These are phyloP conservation scores for Tricholoma furcatifolium DNA, from an alignment of 768 basidiomycete species.

Conservation along the genomic window DNA sequence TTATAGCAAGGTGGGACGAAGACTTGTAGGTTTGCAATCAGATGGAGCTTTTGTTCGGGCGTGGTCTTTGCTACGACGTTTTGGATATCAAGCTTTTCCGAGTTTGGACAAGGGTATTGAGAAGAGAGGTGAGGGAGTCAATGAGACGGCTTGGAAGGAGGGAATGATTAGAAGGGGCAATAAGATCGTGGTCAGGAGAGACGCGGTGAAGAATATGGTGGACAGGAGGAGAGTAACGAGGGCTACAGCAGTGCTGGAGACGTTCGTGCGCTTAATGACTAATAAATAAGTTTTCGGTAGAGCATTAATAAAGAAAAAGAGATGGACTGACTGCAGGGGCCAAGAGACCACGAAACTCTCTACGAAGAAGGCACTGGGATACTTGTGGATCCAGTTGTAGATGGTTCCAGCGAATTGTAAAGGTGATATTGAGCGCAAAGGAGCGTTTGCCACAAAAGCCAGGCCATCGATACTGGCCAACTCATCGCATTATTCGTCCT, in stretches of 20 bases:
- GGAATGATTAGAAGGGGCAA: constrained; percentile 67
- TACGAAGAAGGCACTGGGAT: constrained; percentile 43
- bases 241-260: constrained; percentile 45
- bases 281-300: neutral
- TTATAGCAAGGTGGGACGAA: constrained; percentile 66
- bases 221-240: constrained; percentile 44
- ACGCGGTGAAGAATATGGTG: constrained; percentile 23
- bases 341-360: constrained; percentile 42
- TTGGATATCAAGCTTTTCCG: constrained; percentile 22
- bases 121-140: constrained; percentile 62
- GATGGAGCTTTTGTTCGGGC: constrained; percentile 45
- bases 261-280: constrained; percentile 61
- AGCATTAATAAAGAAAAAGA: neutral
- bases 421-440: constrained; percentile 47
- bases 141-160: constrained; percentile 76
- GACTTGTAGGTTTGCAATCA: constrained; percentile 70
- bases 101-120: constrained; percentile 53
- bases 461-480: constrained; percentile 56
- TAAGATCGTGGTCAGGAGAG: constrained; percentile 42
- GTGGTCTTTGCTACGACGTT: constrained; percentile 27
- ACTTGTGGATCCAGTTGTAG: constrained; percentile 30
- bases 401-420: constrained; percentile 45
- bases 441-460: constrained; percentile 49
- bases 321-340: constrained; percentile 43
- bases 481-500: constrained; percentile 35